Percentiles rank a stretch among this genome's conserved stretches.
Evolutionary conservation across 169 alveolate species (phyloP).

Genomic region (Cyclospora cayetanensis): DNA sequence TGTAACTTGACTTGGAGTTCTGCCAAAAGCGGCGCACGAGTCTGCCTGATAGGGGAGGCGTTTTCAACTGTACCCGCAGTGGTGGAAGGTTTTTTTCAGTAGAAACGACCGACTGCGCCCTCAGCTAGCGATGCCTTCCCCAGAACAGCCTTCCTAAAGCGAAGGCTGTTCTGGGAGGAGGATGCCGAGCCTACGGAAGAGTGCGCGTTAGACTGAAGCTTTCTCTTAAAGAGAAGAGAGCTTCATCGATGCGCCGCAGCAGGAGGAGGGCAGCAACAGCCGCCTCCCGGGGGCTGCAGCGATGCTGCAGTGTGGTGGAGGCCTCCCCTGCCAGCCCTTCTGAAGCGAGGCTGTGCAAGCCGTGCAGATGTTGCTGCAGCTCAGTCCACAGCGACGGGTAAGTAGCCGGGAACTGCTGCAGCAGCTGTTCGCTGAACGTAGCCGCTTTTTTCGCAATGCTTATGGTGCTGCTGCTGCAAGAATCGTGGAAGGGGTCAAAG

Average conservation of each 20-base stretch:
- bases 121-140: too few species aligned
- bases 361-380: background rate
- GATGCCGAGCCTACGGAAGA: background rate
- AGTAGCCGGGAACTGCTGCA: conserved; percentile 2
- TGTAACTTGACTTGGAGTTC: too few species aligned
- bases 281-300: background rate
- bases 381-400: conserved; percentile 13
- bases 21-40: too few species aligned
- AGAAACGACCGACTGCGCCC: too few species aligned
- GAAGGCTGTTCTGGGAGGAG: too few species aligned
- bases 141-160: too few species aligned
- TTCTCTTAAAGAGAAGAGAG: conserved; percentile 16
- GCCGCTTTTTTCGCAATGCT: background rate
- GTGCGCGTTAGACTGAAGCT: background rate
- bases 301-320: background rate
- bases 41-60: too few species aligned
- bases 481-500: background rate
- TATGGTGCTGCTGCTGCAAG: background rate
- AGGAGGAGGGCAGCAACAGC: background rate
- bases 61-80: too few species aligned
- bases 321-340: conserved; percentile 7
- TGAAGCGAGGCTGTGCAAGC: background rate
- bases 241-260: conserved; percentile 12
- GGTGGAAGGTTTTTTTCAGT: too few species aligned
- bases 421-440: conserved; percentile 3